A percentile compares a stretch with the other conserved stretches of the same genome.
phyloP scores from a whole-genome alignment of 2,329 filamentous ascomycete genomes.

The Aureobasidium vineae region DNA sequence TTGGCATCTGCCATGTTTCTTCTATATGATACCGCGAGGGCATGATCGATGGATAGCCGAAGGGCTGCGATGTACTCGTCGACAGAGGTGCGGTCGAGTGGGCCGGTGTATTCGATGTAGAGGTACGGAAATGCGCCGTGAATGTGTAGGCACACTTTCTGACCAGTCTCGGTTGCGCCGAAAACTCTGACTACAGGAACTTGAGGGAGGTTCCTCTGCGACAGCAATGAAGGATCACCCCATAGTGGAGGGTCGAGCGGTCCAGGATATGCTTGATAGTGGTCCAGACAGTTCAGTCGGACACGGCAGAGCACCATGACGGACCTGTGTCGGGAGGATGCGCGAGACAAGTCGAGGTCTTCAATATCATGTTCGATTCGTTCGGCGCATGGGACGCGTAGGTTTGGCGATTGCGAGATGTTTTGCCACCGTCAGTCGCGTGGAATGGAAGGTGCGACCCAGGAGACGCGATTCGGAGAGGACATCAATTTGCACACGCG shows the following conservation, averaged over 20 bases:
- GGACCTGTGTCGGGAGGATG: constrained; percentile 12
- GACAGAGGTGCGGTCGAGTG: constrained; percentile 57
- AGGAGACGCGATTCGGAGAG: constrained; percentile 7
- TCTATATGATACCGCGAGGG: constrained; percentile 79
- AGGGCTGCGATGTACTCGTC: constrained; percentile 72
- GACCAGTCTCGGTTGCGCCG: constrained; percentile 87
- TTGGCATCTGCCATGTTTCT: constrained; percentile 69
- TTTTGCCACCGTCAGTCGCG: constrained; percentile 18
- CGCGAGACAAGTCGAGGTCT: neutral
- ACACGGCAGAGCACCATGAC: constrained; percentile 54
- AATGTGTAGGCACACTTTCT: constrained; percentile 94
- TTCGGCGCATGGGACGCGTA: constrained; percentile 13
- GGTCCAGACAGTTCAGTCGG: constrained; percentile 91
- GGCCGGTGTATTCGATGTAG: constrained; percentile 81
- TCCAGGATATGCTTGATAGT: constrained; percentile 80
- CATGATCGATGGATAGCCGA: constrained; percentile 86
- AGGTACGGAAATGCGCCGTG: constrained; percentile 95
- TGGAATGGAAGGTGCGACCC: constrained; percentile 16
- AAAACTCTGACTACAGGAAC: constrained; percentile 89
- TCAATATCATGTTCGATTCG: constrained; percentile 2
- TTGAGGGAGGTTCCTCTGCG: constrained; percentile 62
- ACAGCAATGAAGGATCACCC: constrained; percentile 51
- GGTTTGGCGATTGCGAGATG: neutral
- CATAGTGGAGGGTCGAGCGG: constrained; percentile 73
- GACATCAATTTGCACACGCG: constrained; percentile 7